These are phyloP conservation scores for Lanmaoa pseudosensibilis DNA, from an alignment of 768 basidiomycete species.

Conservation along the genomic window DNA sequence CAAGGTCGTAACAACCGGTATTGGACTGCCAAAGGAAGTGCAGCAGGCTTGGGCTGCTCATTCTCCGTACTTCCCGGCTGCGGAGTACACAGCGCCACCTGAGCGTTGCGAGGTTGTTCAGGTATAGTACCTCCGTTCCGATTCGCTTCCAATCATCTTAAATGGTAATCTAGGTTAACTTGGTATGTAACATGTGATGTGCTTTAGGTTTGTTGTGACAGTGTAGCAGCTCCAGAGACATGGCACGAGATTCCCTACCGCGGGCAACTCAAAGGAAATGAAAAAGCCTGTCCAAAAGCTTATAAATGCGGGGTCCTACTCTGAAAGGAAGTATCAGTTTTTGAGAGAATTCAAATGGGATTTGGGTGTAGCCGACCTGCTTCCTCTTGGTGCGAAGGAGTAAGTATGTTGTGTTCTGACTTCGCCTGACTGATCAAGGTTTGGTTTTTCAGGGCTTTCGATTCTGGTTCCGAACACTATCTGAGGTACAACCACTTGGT, in stretches of 20 bases:
- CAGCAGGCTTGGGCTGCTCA: conserved; percentile 56
- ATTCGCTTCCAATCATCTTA: background rate
- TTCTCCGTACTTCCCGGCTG: conserved; percentile 56
- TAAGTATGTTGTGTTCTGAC: conserved; percentile 31
- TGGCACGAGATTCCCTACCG: conserved; percentile 75
- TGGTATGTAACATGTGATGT: conserved; percentile 20
- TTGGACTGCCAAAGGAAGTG: conserved; percentile 22
- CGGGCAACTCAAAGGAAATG: conserved; percentile 44
- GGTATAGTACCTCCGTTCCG: conserved; percentile 33
- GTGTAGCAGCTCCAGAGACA: conserved; percentile 69
- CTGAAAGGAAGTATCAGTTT: conserved; percentile 53
- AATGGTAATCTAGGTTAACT: conserved; percentile 22
- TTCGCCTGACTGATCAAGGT: background rate
- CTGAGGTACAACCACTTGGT: conserved; percentile 55
- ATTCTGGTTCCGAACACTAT: conserved; percentile 53
- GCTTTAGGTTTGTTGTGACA: conserved; percentile 4
- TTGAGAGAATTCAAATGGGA: conserved; percentile 56
- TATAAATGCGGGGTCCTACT: conserved; percentile 43
- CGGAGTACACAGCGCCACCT: conserved; percentile 47
- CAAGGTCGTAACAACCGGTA: background rate
- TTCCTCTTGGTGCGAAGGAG: conserved; percentile 70
- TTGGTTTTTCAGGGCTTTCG: conserved; percentile 39
- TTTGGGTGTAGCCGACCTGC: conserved; percentile 56
- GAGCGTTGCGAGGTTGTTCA: conserved; percentile 54
- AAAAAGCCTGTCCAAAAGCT: conserved; percentile 53